Evolutionary conservation across 306 rosid species (phyloP), one percentile per base, ranked within the genome.

Genomic region (Prunus mongolica): DNA sequence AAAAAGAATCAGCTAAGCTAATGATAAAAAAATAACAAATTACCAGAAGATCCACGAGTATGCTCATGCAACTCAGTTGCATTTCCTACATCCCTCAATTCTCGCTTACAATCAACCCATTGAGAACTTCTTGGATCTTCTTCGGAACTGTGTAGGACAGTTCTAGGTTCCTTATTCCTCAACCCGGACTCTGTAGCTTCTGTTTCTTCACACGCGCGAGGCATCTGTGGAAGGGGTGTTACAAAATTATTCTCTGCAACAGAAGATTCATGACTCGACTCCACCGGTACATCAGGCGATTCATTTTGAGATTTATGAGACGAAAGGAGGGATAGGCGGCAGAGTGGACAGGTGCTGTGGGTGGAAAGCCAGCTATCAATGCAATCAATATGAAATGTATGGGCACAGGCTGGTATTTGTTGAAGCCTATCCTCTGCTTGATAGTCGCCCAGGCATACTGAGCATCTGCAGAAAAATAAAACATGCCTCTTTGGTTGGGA

Each of bases 331-430:
- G 93, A 88, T 65, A 88, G 78, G 79, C 98, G 98, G 78, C 98
- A 93, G 79, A 93, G 98, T n/a, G 98, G 98, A 65, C 98, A 93
- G 70, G 98, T 93, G 71, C 76, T 80, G 85, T 91, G 93, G 82
- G 44, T 89, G 82, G 93, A 9, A 32, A 93, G 97, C 98, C 98
- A 93, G 82, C 82, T 89, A 86, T 93, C 98, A 44, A 93, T 93
- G 89, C 97, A 93, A 76, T 81, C 85, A 83, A 89, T 83, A 78
- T 93, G 97, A 81, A 93, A 93, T 44, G 93, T 86, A 78, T 93
- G 98, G 72, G 90, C 90, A 69, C 98, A 93, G 38, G 87, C 83
- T 75, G 97, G 98, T 81, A 93, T 91, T 73, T 91, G 91, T 86
- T 91, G 98, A 78, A 93, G 92, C 83, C 87, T 89, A 51, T 93